These are phyloP conservation scores for Kurtzmaniella quercitrusa DNA, from an alignment of 1,139 yeast species.

Conservation along the genomic window DNA sequence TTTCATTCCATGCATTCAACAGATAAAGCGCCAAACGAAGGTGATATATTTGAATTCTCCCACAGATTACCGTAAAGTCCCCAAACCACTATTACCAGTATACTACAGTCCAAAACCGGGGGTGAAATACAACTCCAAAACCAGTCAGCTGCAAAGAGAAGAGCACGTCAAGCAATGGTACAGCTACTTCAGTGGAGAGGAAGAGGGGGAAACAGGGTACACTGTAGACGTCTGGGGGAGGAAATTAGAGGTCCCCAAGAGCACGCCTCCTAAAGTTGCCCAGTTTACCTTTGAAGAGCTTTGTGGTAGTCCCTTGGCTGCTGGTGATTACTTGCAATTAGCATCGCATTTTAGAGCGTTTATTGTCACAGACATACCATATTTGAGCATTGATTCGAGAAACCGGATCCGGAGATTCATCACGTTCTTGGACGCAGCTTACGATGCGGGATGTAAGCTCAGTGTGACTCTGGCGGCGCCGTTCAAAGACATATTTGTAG, in stretches of 20 bases:
- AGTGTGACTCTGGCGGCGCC: slow-evolving; percentile 89
- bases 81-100: slow-evolving; percentile 76
- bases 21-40: slow-evolving; percentile 66
- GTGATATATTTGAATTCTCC: slow-evolving; percentile 85
- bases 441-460: slow-evolving; percentile 80
- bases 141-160: slow-evolving; percentile 45
- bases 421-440: slow-evolving; percentile 91
- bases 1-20: slow-evolving; percentile 85
- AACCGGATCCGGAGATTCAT: slow-evolving; percentile 88
- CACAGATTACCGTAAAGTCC: slow-evolving; percentile 87
- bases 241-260: slow-evolving; percentile 64
- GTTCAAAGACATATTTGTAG: slow-evolving; percentile 80
- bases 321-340: slow-evolving; percentile 87
- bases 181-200: slow-evolving; percentile 60
- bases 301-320: slow-evolving; percentile 87
- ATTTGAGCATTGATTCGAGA: slow-evolving; percentile 68
- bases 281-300: slow-evolving; percentile 81
- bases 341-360: slow-evolving; percentile 77
- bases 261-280: slow-evolving; percentile 79
- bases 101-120: slow-evolving; percentile 74
- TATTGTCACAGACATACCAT: slow-evolving; percentile 88
- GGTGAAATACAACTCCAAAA: slow-evolving; percentile 49
- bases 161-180: slow-evolving; percentile 80
- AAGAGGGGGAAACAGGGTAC: slow-evolving; percentile 21
- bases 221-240: slow-evolving; percentile 84